Conservation (phyloP, 805 yeast species). For the Metschnikowia bowlesiae region DNA sequence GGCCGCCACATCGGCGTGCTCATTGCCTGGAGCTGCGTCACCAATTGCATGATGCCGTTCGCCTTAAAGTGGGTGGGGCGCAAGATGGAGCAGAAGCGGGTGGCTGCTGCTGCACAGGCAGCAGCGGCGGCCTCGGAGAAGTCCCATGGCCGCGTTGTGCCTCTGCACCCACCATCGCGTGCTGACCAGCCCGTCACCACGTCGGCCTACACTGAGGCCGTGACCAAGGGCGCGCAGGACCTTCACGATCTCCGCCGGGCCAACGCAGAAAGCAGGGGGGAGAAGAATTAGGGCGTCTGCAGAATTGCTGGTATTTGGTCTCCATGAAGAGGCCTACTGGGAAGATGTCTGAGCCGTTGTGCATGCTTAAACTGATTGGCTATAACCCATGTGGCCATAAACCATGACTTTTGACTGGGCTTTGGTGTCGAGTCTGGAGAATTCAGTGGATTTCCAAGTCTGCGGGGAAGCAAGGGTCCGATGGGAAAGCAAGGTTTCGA, state of each 20-base stretch:
- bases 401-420: too few species aligned
- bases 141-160: not conserved
- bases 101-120: slow-evolving; percentile 6
- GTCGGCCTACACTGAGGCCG: not conserved
- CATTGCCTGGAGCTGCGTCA: slow-evolving; percentile 26
- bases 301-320: too few species aligned
- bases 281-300: too few species aligned
- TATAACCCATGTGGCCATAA: too few species aligned
- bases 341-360: too few species aligned
- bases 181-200: not conserved
- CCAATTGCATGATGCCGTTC: slow-evolving; percentile 25
- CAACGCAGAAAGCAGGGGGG: not conserved
- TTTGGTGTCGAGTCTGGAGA: too few species aligned
- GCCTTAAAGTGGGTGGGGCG: slow-evolving; percentile 19
- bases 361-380: too few species aligned
- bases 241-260: not conserved
- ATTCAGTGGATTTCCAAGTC: too few species aligned
- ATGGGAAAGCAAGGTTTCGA: too few species aligned
- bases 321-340: too few species aligned
- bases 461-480: too few species aligned
- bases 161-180: too few species aligned
- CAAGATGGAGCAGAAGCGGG: slow-evolving; percentile 8
- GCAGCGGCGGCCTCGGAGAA: slow-evolving; percentile 2
- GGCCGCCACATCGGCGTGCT: slow-evolving; percentile 31
- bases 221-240: not conserved